A percentile compares a stretch with the other conserved stretches of the same genome.
These are phyloP conservation scores for Fusarium veterinarium DNA, from an alignment of 2,329 filamentous ascomycete genomes.

Conservation along the genomic window DNA sequence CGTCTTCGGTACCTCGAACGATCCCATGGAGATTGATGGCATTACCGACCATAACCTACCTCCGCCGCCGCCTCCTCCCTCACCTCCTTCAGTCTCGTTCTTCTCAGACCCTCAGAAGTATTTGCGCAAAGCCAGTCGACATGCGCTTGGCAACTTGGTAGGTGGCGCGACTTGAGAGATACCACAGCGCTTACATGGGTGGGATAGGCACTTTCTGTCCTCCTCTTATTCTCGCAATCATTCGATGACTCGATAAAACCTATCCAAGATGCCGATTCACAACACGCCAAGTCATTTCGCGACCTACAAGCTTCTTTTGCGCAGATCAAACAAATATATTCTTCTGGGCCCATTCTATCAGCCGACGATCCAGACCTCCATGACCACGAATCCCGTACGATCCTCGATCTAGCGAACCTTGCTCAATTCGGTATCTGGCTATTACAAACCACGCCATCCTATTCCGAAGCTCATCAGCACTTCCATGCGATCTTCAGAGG, in stretches of 20 bases:
- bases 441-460: slow-evolving; percentile 53
- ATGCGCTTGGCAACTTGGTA: slow-evolving; percentile 57
- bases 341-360: slow-evolving; percentile 48
- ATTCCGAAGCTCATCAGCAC: slow-evolving; percentile 57
- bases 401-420: slow-evolving; percentile 61
- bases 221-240: slow-evolving; percentile 53
- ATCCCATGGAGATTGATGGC: slow-evolving; percentile 52
- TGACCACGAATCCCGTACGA: slow-evolving; percentile 48
- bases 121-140: slow-evolving; percentile 52
- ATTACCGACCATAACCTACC: slow-evolving; percentile 43
- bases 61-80: slow-evolving; percentile 42
- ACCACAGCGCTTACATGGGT: slow-evolving; percentile 26
- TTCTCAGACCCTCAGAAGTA: slow-evolving; percentile 52
- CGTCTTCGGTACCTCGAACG: slow-evolving; percentile 48
- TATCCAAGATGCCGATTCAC: slow-evolving; percentile 49
- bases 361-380: slow-evolving; percentile 50
- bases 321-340: slow-evolving; percentile 51
- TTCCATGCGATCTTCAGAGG: slow-evolving; percentile 59
- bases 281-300: slow-evolving; percentile 49
- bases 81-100: slow-evolving; percentile 47
- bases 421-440: slow-evolving; percentile 58
- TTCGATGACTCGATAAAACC: slow-evolving; percentile 51
- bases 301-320: slow-evolving; percentile 50
- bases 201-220: slow-evolving; percentile 52
- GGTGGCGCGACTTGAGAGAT: slow-evolving; percentile 32